These are phyloP conservation scores for Melaleuca alternifolia DNA, from an alignment of 345 rosid genomes.

Conservation along the genomic window DNA sequence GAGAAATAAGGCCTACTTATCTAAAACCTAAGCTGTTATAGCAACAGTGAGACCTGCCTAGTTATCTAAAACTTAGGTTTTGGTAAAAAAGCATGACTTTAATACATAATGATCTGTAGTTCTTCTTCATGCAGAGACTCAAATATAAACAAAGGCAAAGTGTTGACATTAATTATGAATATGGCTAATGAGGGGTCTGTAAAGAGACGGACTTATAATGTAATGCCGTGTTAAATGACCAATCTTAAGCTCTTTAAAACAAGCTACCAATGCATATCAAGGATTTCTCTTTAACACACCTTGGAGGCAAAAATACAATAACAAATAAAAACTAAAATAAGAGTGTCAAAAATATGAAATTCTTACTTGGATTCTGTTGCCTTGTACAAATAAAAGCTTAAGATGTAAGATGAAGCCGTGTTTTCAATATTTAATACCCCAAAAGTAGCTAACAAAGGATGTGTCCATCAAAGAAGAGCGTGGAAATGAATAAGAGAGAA, in stretches of 20 bases:
- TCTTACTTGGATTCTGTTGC: not conserved
- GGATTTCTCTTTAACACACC: not conserved
- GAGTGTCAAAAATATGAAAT: not conserved
- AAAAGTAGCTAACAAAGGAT: not conserved
- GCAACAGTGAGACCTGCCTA: not conserved
- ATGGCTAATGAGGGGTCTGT: not conserved
- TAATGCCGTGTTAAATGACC: not conserved
- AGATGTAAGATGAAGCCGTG: not conserved
- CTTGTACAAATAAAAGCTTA: not conserved
- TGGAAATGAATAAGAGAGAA: not conserved
- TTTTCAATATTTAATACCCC: not conserved
- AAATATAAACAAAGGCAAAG: not conserved
- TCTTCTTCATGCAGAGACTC: not conserved
- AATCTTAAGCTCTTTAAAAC: not conserved
- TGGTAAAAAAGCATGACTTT: not conserved
- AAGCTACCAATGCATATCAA: not conserved
- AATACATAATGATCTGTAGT: not conserved
- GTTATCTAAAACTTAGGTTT: not conserved
- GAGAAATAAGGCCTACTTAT: not conserved
- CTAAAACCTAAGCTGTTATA: not conserved
- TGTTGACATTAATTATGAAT: not conserved
- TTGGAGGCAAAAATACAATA: not conserved
- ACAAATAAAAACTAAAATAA: not conserved
- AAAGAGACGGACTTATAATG: not conserved
- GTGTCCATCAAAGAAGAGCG: not conserved